Evolutionary conservation across 2,329 filamentous ascomycete genomes (phyloP).

Genomic region (Clarireedia paspali): DNA sequence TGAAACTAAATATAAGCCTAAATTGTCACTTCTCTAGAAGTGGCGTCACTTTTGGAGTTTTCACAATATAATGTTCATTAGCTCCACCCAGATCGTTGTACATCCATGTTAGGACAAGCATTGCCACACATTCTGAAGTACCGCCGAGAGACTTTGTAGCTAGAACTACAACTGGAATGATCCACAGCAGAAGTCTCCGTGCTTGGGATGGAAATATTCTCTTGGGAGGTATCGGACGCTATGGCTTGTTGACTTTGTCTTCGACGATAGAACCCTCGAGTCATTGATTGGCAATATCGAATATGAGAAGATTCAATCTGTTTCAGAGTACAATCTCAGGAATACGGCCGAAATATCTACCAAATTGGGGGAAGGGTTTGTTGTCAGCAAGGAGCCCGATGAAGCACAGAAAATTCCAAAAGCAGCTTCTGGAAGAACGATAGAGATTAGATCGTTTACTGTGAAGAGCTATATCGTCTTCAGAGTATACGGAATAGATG

Average conservation of each 20-base stretch:
- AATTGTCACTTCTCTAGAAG: no score
- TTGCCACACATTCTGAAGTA: conserved; percentile 23
- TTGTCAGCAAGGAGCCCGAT: not conserved
- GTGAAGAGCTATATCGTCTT: no score
- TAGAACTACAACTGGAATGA: conserved; percentile 12
- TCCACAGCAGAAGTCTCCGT: not conserved
- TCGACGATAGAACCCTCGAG: conserved; percentile 22
- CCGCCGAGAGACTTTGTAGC: conserved; percentile 18
- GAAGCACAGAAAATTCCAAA: not conserved
- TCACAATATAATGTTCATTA: conserved; percentile 2
- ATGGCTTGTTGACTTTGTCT: conserved; percentile 29
- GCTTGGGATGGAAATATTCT: conserved; percentile 16
- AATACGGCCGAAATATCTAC: not conserved
- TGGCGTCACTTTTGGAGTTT: not conserved
- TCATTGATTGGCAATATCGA: conserved; percentile 27
- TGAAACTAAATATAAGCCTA: no score
- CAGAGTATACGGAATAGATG: no score
- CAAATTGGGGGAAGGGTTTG: not conserved
- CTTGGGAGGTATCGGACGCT: conserved; percentile 26
- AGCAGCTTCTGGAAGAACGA: no score
- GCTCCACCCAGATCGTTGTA: conserved; percentile 11
- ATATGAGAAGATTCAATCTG: conserved; percentile 25
- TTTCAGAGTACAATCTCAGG: conserved; percentile 3
- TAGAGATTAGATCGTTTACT: no score
- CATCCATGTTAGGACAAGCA: conserved; percentile 5